These are phyloP conservation scores for Chloris gayana DNA, from an alignment of 176 grass and related monocot genomes.

Conservation along the genomic window DNA sequence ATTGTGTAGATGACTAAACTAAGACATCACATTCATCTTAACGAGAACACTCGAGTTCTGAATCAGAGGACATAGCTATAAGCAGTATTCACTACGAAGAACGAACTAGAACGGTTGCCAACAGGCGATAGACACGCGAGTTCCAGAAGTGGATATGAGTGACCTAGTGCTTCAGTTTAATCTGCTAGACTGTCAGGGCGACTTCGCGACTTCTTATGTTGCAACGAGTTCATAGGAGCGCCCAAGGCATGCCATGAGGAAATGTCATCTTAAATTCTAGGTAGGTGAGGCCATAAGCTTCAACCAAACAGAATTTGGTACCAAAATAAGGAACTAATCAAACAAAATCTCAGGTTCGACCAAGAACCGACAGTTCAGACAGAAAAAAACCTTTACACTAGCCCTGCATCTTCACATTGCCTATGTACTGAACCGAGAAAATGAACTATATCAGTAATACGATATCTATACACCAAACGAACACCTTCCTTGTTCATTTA, in stretches of 20 bases:
- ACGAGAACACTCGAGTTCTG: too few relatives aligned
- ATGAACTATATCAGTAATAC: conserved; percentile 40
- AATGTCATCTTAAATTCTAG: not conserved
- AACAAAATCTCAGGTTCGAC: conserved; percentile 21
- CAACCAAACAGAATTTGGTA: not conserved
- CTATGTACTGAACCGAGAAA: conserved; percentile 42
- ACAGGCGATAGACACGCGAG: too few relatives aligned
- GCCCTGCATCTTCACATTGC: conserved; percentile 27
- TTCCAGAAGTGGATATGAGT: not conserved
- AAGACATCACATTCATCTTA: too few relatives aligned
- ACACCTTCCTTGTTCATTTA: conserved; percentile 28
- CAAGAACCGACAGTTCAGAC: conserved; percentile 12
- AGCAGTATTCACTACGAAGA: not conserved
- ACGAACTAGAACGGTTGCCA: not conserved
- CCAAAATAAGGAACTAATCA: not conserved
- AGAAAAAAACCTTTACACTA: conserved; percentile 26
- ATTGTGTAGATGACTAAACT: too few relatives aligned
- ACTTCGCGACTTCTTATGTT: too few relatives aligned
- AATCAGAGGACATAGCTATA: too few relatives aligned
- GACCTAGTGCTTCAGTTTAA: not conserved
- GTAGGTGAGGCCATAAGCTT: not conserved
- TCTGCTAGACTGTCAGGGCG: not conserved
- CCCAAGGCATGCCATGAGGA: not conserved
- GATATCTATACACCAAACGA: conserved; percentile 51
- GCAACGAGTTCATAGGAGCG: not conserved